phyloP scores from a whole-genome alignment of 2,329 filamentous ascomycete species.

The Penicillium fuscoglaucum region DNA sequence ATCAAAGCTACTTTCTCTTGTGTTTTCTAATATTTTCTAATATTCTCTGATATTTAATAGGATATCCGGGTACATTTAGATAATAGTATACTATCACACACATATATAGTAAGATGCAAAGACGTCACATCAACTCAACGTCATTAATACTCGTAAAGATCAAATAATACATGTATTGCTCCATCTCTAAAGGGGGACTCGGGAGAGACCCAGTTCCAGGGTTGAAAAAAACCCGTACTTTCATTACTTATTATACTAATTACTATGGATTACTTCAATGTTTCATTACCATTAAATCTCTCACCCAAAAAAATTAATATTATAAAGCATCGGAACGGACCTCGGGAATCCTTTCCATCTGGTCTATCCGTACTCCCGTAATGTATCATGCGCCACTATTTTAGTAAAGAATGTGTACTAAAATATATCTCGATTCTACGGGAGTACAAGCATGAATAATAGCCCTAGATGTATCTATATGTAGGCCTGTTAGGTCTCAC shows the following conservation, averaged over 20 bases:
- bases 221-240: slow-evolving; percentile 14
- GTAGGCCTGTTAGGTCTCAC: not conserved
- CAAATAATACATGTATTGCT: slow-evolving; percentile 13
- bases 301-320: not conserved
- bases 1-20: slow-evolving; percentile 6
- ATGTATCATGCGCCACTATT: not conserved
- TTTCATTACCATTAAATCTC: slow-evolving; percentile 8
- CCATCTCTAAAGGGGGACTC: not conserved
- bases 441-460: not conserved
- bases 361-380: not conserved
- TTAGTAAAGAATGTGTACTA: not conserved
- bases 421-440: not conserved
- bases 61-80: not conserved
- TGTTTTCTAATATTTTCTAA: slow-evolving; percentile 11
- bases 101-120: not conserved
- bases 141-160: slow-evolving; percentile 3
- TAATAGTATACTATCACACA: not conserved
- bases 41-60: not conserved
- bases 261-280: not conserved
- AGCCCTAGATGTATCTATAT: not conserved
- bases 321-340: not conserved
- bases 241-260: slow-evolving; percentile 1
- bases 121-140: slow-evolving; percentile 18
- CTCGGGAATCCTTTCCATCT: slow-evolving; percentile 1
- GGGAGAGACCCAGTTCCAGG: slow-evolving; percentile 29